Evolutionary conservation across 2,329 filamentous ascomycete species (phyloP).

Genomic region (Pestalotiopsis sp.): DNA sequence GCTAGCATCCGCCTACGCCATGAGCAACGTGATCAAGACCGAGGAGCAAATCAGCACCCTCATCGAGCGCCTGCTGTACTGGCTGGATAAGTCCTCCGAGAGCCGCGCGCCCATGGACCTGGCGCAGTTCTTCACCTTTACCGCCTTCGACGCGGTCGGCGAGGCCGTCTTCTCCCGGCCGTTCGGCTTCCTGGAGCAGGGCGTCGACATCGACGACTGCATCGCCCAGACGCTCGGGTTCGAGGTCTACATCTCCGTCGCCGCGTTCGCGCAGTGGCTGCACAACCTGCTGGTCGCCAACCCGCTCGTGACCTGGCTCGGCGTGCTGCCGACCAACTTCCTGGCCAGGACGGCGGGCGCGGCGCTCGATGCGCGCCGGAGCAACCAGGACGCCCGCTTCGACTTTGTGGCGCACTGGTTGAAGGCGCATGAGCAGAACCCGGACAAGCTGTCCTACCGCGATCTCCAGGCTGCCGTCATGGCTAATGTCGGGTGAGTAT

Average conservation of each 20-base stretch:
- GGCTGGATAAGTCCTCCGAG: slow-evolving; percentile 1
- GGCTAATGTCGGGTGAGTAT: slow-evolving; percentile 3
- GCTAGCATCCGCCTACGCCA: slow-evolving; percentile 14
- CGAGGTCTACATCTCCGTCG: background rate
- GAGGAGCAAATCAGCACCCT: slow-evolving; percentile 9
- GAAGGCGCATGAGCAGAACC: background rate
- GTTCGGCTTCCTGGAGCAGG: slow-evolving; percentile 30
- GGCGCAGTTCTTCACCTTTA: slow-evolving; percentile 18
- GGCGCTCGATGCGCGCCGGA: slow-evolving; percentile 10
- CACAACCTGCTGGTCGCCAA: slow-evolving; percentile 18
- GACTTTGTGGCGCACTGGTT: slow-evolving; percentile 15
- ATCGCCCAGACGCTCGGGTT: slow-evolving; percentile 18
- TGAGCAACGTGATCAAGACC: slow-evolving; percentile 30
- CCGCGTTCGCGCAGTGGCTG: slow-evolving; percentile 15
- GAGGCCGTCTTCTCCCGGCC: slow-evolving; percentile 27
- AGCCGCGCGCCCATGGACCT: slow-evolving; percentile 14
- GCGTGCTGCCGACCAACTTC: slow-evolving; percentile 15
- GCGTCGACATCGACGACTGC: slow-evolving; percentile 23
- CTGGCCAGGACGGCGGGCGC: slow-evolving; percentile 8
- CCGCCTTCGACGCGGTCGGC: slow-evolving; percentile 28
- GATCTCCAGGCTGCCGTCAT: slow-evolving; percentile 6
- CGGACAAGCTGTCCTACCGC: background rate
- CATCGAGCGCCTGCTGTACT: slow-evolving; percentile 6
- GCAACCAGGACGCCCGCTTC: slow-evolving; percentile 16
- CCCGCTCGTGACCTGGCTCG: slow-evolving; percentile 17